These are phyloP conservation scores for Pyrus betulifolia DNA, from an alignment of 306 rosid genomes.

Conservation along the genomic window DNA sequence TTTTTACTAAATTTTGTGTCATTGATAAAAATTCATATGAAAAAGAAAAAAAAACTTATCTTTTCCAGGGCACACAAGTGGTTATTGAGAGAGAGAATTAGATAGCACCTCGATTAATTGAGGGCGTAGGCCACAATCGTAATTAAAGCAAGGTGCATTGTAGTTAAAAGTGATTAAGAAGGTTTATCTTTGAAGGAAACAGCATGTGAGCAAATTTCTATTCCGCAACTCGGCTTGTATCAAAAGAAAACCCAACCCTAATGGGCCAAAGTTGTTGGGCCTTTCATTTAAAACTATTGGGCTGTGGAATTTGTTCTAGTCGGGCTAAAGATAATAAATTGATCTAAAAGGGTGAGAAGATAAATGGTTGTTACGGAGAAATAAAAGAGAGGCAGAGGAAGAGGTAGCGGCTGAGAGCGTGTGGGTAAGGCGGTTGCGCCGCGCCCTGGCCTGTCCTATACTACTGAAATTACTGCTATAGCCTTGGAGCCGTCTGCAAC, in stretches of 20 bases:
- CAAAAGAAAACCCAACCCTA: not conserved
- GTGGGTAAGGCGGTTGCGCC: constrained; percentile 15
- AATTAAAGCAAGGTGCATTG: no score
- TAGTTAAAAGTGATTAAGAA: no score
- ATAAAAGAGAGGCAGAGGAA: not conserved
- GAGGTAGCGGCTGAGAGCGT: not conserved
- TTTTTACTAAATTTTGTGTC: no score
- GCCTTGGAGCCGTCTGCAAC: not conserved
- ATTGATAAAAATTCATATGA: no score
- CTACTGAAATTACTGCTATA: not conserved
- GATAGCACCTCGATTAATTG: no score
- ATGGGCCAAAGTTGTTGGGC: not conserved
- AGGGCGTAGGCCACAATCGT: no score
- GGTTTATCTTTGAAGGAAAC: no score
- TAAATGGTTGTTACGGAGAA: not conserved
- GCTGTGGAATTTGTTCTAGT: not conserved
- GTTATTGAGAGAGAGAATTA: no score
- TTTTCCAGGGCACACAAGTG: no score
- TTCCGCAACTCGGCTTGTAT: no score
- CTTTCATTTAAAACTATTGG: not conserved
- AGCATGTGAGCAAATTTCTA: no score
- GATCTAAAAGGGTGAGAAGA: not conserved
- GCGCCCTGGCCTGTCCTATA: not conserved
- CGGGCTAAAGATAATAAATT: not conserved
- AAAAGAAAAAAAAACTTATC: no score